Base-by-base conservation (phyloP, 495 filamentous ascomycete genomes). In the Lophiotrema nucula region DNA sequence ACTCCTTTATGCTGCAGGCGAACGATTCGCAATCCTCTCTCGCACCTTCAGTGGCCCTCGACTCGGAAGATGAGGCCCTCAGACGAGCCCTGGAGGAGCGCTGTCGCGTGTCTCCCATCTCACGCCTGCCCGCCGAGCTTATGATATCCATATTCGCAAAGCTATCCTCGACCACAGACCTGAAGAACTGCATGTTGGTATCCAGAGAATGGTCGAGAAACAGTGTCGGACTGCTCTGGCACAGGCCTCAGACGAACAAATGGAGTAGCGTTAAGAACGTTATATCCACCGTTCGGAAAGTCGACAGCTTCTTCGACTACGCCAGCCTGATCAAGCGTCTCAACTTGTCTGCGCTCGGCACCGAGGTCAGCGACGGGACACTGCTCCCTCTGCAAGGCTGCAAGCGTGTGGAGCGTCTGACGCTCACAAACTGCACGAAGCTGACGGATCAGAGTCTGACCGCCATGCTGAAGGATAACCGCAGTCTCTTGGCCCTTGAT, bases 21-120 rank as follows among this genome's bases (percentile, higher is more conserved):
- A 95, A 96, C 73, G 92, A 97, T 70, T 95, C 90, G 3, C 82
- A 90, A 64, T 96, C 92, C 4, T 97, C 92, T 2, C 80, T 96
- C 35, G 90, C 88, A 25, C 59, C 61, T 3, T 71, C 71, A 15
- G 56, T 71, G 15, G 62, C 66, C 3, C 42, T 55, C 38, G 66
- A 72, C 3, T 42, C 22, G 6, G 65, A 54, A 44, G 21, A 60
- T 27, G 83, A 90, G 10, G 82, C 83, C 22, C 89, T 86, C 33
- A 77, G 88, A 50, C 82, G 87, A 58, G 89, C 92, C 53, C 84
- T 89, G 56, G 78, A 80, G 65, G 84, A 84, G 62, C 66, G 72
- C 21, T 81, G 82, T 60, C 69, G 73, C 35, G 62, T 83, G 16
- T 84, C 89, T 18, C 91, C 92, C 38, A 85, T 97, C 60, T 83